Conservation (phyloP, 2,329 filamentous ascomycete species). For the Fusarium sarcochroum region DNA sequence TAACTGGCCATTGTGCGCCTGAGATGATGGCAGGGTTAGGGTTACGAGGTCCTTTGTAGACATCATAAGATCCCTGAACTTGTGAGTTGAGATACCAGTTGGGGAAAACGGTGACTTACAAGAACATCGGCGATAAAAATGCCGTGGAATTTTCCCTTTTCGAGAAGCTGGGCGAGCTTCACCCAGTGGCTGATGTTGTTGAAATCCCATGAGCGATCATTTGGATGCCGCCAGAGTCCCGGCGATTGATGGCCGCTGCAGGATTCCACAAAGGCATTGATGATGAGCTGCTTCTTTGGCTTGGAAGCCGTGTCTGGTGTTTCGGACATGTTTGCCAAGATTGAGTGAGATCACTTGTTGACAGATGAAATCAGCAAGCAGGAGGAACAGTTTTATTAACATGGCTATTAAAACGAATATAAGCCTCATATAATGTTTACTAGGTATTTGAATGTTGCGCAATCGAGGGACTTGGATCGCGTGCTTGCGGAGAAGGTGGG, state of each 20-base stretch:
- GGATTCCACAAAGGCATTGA: slow-evolving; percentile 61
- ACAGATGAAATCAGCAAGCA: background rate
- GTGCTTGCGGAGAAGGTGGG: slow-evolving; percentile 23
- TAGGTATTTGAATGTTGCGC: slow-evolving; percentile 1
- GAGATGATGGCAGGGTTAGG: slow-evolving; percentile 73
- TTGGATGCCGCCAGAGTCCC: slow-evolving; percentile 71
- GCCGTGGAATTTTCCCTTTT: slow-evolving; percentile 74
- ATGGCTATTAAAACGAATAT: background rate
- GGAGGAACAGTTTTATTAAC: too few species aligned
- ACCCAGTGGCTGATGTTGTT: slow-evolving; percentile 73
- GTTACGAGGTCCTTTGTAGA: slow-evolving; percentile 69
- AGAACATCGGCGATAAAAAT: slow-evolving; percentile 78
- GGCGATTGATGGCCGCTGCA: slow-evolving; percentile 64
- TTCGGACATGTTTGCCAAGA: slow-evolving; percentile 30
- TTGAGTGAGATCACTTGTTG: background rate
- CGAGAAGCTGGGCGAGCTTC: slow-evolving; percentile 70
- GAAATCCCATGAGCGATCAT: slow-evolving; percentile 74
- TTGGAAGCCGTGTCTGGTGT: background rate
- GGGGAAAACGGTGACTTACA: slow-evolving; percentile 43
- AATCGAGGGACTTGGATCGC: background rate
- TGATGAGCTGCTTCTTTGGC: slow-evolving; percentile 57
- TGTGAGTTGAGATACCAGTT: background rate
- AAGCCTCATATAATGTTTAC: background rate
- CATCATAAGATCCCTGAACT: slow-evolving; percentile 72
- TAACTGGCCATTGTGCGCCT: slow-evolving; percentile 79